Base-by-base conservation (phyloP, 768 basidiomycete genomes). In the Lentinula lateritia region DNA sequence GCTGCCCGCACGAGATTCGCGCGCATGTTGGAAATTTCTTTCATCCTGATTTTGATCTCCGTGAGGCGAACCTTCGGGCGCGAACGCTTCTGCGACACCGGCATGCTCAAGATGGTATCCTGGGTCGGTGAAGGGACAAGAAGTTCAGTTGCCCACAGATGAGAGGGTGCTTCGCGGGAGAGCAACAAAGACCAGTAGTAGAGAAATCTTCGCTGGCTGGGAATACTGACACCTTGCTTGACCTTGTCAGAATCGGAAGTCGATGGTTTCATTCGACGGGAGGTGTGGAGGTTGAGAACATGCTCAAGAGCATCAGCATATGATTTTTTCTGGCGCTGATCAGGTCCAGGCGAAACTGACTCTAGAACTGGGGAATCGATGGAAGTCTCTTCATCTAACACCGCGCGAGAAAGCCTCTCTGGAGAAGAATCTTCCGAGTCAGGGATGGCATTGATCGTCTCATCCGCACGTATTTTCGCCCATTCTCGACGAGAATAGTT, bases 121-220 rank as follows among this genome's bases (percentile, higher is more conserved):
- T 61, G 48, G 4, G 20, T 48, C 4, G 60, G 41, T 13, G 41
- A 50, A 10, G 32, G 59, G 9, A 46, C 28, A 23, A 61, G 63
- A 60, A 61, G 67, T 42, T 57, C 71, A 58, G 58, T 62, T 10
- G 72, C 67, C 81, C 82, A 85, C 55, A 87, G 70, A 28, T 79
- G 76, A 2, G 71, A 62, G 4, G 87, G 88, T 0, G 78, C 84
- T 43, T 82, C 80, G 52, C 80, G 75, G 3, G 81, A 75, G 15
- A 90, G 76, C n/a, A 87, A 68, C 10, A 85, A 76, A 0, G 86
- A 83, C 89, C 89, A 94, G 68, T 93, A 94, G 65, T 83, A 80
- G 5, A 95, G 74, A 79, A 86, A 93, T 18, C 92, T 84, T 2
- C 85, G 80, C 70, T 93, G 92, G 61, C 87, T 89, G 0, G 92